A percentile compares a stretch with the other conserved stretches of the same genome.
Evolutionary conservation across 2,329 filamentous ascomycete species (phyloP).

Genomic region (Tolypocladium cylindrosporum): DNA sequence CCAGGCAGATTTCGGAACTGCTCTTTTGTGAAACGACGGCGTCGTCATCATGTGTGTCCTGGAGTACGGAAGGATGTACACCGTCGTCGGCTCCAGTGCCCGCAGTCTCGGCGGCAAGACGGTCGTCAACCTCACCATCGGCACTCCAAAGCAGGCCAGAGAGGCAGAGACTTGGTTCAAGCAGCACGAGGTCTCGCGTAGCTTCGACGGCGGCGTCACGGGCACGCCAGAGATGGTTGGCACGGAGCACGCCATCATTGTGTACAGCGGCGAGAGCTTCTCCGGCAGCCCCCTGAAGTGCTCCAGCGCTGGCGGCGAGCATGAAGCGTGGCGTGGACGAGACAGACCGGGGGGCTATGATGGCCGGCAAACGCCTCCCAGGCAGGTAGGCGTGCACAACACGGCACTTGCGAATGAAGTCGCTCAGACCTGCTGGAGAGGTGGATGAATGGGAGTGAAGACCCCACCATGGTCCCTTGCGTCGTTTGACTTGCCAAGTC

Average conservation of each 20-base stretch:
- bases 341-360: constrained; percentile 2
- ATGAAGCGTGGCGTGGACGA: constrained; percentile 9
- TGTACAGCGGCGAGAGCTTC: constrained; percentile 12
- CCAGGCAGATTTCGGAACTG: no score
- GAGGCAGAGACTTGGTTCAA: constrained; percentile 9
- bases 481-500: no score
- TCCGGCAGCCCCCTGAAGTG: background rate
- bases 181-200: constrained; percentile 4
- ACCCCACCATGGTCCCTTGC: no score
- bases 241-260: constrained; percentile 9
- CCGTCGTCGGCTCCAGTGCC: background rate
- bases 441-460: no score
- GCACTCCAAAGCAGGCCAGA: background rate
- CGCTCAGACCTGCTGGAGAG: no score
- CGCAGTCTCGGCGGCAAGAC: constrained; percentile 10
- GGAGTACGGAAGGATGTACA: constrained; percentile 12
- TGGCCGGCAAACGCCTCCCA: background rate
- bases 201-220: constrained; percentile 19
- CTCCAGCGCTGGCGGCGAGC: background rate
- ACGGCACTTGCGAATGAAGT: background rate
- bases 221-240: constrained; percentile 17
- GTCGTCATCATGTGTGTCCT: constrained; percentile 14
- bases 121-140: constrained; percentile 17
- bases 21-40: no score
- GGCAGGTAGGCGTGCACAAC: no score